Conservation (phyloP, 1,284 basidiomycete species). For the Boletus smithii region DNA sequence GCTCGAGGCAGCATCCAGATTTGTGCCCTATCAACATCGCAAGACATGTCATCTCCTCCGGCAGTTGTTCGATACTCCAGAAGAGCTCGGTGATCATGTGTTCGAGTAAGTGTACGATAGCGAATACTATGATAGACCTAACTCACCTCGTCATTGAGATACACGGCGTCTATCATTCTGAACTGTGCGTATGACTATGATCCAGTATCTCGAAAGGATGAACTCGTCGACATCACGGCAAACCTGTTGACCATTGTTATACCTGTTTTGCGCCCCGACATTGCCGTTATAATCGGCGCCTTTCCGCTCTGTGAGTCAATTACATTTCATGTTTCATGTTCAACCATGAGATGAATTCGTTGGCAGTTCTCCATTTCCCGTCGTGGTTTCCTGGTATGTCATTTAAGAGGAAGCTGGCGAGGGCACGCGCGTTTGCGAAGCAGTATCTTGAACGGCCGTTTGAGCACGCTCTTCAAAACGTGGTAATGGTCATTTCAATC, state of each 20-base stretch:
- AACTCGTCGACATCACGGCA: not conserved
- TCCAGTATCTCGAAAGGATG: conserved; percentile 1
- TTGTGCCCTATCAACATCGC: conserved; percentile 26
- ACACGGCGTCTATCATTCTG: not conserved
- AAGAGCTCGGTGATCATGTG: conserved; percentile 6
- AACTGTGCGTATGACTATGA: conserved; percentile 13
- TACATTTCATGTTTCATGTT: not conserved
- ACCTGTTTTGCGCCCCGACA: not conserved
- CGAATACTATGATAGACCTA: not conserved
- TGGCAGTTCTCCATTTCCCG: not conserved
- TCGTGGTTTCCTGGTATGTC: not conserved
- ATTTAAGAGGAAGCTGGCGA: too few relatives aligned
- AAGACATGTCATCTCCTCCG: conserved; percentile 33
- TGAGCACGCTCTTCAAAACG: not conserved
- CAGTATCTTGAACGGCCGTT: not conserved
- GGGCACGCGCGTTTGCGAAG: not conserved
- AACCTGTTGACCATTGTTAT: not conserved
- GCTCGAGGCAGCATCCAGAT: conserved; percentile 14
- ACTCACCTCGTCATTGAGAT: not conserved
- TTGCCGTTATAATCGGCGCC: not conserved
- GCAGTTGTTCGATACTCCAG: conserved; percentile 27
- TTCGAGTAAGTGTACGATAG: not conserved
- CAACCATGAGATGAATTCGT: not conserved
- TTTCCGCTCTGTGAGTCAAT: not conserved
- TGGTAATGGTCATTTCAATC: not conserved